Conservation (phyloP, 2,329 filamentous ascomycete genomes). For the Botrytis paeoniae region DNA sequence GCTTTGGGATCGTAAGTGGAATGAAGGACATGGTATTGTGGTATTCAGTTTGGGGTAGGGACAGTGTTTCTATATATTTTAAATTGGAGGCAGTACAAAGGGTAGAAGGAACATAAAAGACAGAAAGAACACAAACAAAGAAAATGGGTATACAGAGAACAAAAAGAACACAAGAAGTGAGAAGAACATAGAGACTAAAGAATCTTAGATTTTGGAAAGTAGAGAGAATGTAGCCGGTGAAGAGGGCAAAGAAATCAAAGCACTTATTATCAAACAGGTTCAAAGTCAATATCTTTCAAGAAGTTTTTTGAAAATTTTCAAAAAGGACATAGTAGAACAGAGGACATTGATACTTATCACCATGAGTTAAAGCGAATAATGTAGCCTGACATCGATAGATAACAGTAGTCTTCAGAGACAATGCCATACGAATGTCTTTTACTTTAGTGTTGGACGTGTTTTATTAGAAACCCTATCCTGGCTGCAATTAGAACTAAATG, state of each 20-base stretch:
- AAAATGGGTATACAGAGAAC: background rate
- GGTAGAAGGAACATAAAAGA: background rate
- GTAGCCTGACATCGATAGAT: background rate
- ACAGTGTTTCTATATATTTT: background rate
- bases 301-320: background rate
- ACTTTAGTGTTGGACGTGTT: background rate
- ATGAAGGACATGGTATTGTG: background rate
- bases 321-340: background rate
- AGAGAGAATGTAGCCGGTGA: background rate
- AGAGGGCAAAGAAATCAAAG: background rate
- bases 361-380: background rate
- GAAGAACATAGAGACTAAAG: background rate
- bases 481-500: background rate
- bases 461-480: background rate
- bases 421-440: background rate
- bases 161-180: background rate
- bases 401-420: background rate
- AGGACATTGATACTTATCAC: background rate
- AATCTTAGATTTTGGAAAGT: background rate
- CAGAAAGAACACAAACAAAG: background rate
- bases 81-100: background rate
- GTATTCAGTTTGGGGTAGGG: too few relatives aligned
- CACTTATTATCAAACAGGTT: background rate
- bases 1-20: background rate
- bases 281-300: background rate